Conservation (phyloP, 768 basidiomycete genomes). For the Auricularia cornea region DNA sequence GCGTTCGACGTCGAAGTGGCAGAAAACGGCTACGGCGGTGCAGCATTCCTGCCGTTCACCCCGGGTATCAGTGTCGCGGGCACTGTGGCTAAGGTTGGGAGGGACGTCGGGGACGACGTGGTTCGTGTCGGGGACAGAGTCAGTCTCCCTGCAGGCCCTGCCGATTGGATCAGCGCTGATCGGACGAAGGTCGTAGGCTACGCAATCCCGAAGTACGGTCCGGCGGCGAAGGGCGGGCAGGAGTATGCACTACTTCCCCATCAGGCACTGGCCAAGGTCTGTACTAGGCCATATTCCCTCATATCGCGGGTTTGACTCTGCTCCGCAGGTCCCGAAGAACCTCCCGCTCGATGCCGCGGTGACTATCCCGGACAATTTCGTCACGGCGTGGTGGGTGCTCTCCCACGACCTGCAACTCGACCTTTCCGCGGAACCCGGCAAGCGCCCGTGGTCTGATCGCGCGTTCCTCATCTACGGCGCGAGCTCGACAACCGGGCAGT, state of each 20-base stretch:
- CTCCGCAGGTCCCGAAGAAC: constrained; percentile 31
- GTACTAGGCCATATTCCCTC: neutral
- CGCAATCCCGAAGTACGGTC: constrained; percentile 13
- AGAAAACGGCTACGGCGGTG: constrained; percentile 24
- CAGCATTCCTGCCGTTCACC: constrained; percentile 23
- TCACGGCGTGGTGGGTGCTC: constrained; percentile 33
- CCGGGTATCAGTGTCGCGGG: constrained; percentile 34
- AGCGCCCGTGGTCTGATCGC: constrained; percentile 17
- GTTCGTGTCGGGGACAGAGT: constrained; percentile 35
- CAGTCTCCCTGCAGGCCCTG: constrained; percentile 7
- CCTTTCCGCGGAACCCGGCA: constrained; percentile 28
- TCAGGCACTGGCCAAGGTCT: constrained; percentile 31
- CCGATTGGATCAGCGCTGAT: constrained; percentile 5
- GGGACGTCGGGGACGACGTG: constrained; percentile 18
- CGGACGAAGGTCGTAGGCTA: constrained; percentile 21
- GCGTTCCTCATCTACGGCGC: constrained; percentile 41
- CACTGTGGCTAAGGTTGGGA: constrained; percentile 29
- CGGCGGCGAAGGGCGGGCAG: constrained; percentile 29
- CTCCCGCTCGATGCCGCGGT: constrained; percentile 31
- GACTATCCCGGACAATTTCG: constrained; percentile 35
- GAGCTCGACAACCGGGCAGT: constrained; percentile 31
- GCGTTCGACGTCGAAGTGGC: constrained; percentile 33
- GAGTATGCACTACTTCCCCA: constrained; percentile 26
- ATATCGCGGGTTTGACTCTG: neutral
- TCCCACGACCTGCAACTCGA: constrained; percentile 27